Evolutionary conservation across 768 basidiomycete genomes (phyloP).

Genomic region (Pholiota microspora): DNA sequence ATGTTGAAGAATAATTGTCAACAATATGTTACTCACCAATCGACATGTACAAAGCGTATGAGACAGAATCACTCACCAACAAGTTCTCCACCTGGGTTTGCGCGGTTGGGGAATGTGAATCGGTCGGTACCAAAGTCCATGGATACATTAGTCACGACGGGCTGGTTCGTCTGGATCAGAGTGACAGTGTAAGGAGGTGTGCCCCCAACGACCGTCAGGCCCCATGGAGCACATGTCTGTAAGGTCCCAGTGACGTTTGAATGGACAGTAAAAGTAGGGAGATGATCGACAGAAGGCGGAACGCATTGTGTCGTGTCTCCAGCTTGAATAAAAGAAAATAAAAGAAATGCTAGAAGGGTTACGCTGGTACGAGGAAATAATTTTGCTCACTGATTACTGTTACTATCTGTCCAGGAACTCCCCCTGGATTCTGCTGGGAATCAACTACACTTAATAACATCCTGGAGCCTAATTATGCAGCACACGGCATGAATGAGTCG

Average conservation of each 20-base stretch:
- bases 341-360: background rate
- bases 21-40: background rate
- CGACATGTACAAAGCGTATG: too few species aligned
- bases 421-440: conserved; percentile 37
- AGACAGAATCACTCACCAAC: conserved; percentile 40
- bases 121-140: conserved; percentile 29
- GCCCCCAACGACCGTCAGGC: conserved; percentile 36
- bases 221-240: conserved; percentile 40
- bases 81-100: conserved; percentile 27
- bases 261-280: conserved; percentile 27
- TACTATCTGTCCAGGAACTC: conserved; percentile 26
- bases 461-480: conserved; percentile 31
- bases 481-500: background rate
- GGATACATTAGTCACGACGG: conserved; percentile 35
- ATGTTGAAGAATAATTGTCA: conserved; percentile 5
- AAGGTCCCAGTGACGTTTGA: conserved; percentile 35
- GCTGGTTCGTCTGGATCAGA: conserved; percentile 29
- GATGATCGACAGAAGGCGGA: conserved; percentile 18
- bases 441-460: conserved; percentile 43
- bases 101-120: conserved; percentile 37
- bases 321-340: conserved; percentile 12
- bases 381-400: conserved; percentile 33
- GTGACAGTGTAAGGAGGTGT: conserved; percentile 38
- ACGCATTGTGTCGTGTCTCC: conserved; percentile 30
- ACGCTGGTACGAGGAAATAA: background rate